Base-by-base conservation (phyloP, 177 flowering plant species). In the Vitis hybrid region DNA sequence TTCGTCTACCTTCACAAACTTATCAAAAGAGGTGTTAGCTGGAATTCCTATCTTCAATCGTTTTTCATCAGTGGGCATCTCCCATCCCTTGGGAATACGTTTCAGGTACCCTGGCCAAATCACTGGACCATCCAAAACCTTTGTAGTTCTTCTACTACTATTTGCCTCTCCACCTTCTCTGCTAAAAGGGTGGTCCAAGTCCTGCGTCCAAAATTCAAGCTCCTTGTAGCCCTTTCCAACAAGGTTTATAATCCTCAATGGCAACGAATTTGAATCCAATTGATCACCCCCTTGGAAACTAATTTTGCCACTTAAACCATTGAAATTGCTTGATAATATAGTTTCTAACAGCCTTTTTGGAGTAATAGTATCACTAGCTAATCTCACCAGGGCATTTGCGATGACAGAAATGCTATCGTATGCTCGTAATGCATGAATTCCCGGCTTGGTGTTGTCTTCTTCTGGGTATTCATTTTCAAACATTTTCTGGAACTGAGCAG, bases 241-340 rank as follows among this genome's bases (percentile, higher is more conserved):
- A n/a, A 85, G 69, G 57, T 84, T 85, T 30, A 85, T 71, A 21
- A 88, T 70, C 69, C 78, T 79, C 51, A 79, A 74, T 15, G 48
- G 15, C 0, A 76, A 65, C 6, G 48, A 34, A 34, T 34, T 34
- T 34, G 40, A 10, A 0, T 52, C 9, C 2, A 64, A 54, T 57
- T 81, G 52, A 56, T 61, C 60, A 2, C 86, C 83, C 1, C 61
- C 67, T n/a, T 69, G 51, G 66, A 87, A 83, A 12, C 57, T 64
- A 62, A 89, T 70, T 57, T 81, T 40, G 0, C 91, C 90, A 65
- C 82, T 87, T 63, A 89, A 79, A 19, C 91, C 93, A 11, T 4
- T 68, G 61, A 84, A 82, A 12, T 82, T 77, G 62, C 69, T 80
- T 0, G 78, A 64, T 57, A 76, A 49, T 45, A 85, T 78, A 1